phyloP scores from a whole-genome alignment of 2,329 filamentous ascomycete species.

The Tolypocladium pustulatum region DNA sequence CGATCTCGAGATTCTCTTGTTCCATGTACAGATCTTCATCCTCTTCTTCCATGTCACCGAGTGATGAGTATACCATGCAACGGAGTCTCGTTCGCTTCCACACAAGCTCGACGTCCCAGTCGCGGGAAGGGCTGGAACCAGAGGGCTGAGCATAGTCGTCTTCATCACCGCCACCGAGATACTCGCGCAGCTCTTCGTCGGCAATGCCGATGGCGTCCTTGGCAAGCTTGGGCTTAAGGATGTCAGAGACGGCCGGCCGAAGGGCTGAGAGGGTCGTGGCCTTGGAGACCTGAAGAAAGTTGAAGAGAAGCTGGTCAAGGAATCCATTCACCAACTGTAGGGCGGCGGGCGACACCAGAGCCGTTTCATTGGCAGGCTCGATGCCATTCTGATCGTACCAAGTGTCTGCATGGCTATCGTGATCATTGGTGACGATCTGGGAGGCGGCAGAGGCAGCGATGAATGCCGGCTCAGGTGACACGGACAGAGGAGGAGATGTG shows the following conservation, averaged over 20 bases:
- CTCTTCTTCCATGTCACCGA: conserved; percentile 95
- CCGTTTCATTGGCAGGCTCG: conserved; percentile 55
- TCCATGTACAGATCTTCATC: conserved; percentile 87
- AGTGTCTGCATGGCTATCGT: conserved; percentile 61
- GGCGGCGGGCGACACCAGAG: conserved; percentile 61
- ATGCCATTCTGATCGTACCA: conserved; percentile 61
- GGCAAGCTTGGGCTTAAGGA: conserved; percentile 82
- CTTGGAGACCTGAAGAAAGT: conserved; percentile 69
- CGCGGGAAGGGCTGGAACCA: conserved; percentile 35
- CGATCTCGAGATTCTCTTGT: conserved; percentile 59
- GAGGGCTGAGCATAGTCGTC: conserved; percentile 55
- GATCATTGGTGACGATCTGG: conserved; percentile 82
- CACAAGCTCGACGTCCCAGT: conserved; percentile 84
- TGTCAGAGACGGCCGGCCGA: conserved; percentile 72
- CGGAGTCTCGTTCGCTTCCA: conserved; percentile 90
- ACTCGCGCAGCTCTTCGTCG: conserved; percentile 79
- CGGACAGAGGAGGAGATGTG: conserved; percentile 51
- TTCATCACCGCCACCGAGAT: conserved; percentile 68
- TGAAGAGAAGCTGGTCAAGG: conserved; percentile 86
- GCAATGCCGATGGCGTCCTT: conserved; percentile 74
- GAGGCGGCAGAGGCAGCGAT: conserved; percentile 82
- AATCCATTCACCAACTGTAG: conserved; percentile 80
- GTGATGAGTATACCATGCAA: conserved; percentile 96
- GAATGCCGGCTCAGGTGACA: conserved; percentile 74
- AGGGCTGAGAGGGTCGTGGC: conserved; percentile 68